Evolutionary conservation across 1,139 yeast species (phyloP), one percentile per base, ranked within the genome.

Genomic region (Yamadazyma dendronema): DNA sequence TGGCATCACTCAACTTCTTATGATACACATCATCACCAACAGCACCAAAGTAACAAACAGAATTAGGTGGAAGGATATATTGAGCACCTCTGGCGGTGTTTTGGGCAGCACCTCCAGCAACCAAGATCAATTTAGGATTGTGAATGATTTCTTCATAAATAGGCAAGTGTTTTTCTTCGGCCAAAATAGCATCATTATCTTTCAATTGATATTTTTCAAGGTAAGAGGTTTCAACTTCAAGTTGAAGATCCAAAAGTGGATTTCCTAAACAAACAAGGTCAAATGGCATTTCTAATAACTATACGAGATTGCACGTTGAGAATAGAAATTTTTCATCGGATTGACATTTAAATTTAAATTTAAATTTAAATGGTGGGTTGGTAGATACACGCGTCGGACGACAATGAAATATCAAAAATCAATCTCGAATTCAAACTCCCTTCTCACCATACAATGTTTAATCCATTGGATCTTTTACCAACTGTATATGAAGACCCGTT

Each of bases 61-160:
- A 81, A 54, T 81, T 65, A 34, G 73, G 67, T 42, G 97, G 96
- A 41, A 94, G 74, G 47, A 88, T 68, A 69, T 88, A 90, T 60
- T 92, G 97, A 37, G 97, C 97, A 58, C 96, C 99, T 71, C 99
- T 82, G 42, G 98, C 97, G 47, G 98, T 83, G 72, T 92, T 92
- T 72, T 92, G 99, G 43, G 97, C 98, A 53, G 99, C 98, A 62
- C 99, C 99, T 52, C 99, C 99, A 44, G 99, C 98, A 52, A 92
- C 79, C 47, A 81, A 68, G 57, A 80, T 78, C 50, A 86, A 81
- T 45, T 74, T 79, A 30, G 77, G 71, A 60, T 71, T 69, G 36
- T 72, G 63, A 47, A 87, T 68, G 50, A 85, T 76, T 65, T 90
- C 97, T 41, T 77, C 83, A 62, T 73, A 92, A 61, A 92, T 86